These are phyloP conservation scores for Plasmodium vinckei DNA, from an alignment of 169 alveolate species.

Conservation along the genomic window DNA sequence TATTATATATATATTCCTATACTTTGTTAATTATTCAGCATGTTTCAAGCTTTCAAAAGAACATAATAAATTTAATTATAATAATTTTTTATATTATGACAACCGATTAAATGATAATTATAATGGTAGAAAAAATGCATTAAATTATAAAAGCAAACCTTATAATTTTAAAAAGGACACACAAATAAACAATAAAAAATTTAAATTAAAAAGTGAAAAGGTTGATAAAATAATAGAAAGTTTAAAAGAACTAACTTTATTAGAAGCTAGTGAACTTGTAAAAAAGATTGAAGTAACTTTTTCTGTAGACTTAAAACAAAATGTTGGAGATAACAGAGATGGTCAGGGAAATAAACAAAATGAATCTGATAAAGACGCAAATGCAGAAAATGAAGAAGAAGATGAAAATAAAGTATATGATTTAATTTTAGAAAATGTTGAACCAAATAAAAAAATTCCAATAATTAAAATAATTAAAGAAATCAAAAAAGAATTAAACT, in stretches of 20 bases:
- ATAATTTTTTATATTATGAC: conserved; percentile 15
- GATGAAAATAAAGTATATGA: conserved; percentile 83
- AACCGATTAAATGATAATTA: conserved; percentile 8
- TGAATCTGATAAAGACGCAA: conserved; percentile 48
- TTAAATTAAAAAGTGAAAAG: conserved; percentile 63
- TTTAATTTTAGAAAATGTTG: conserved; percentile 78
- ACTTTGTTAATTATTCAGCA: not conserved
- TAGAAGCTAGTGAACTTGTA: conserved; percentile 87
- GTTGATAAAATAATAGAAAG: conserved; percentile 81
- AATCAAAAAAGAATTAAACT: conserved; percentile 77
- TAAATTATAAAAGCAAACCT: conserved; percentile 33
- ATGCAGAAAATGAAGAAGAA: conserved; percentile 80
- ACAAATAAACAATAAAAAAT: not conserved
- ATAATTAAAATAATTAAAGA: conserved; percentile 78
- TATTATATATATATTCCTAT: conserved; percentile 15
- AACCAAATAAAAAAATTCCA: conserved; percentile 76
- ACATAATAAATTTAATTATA: conserved; percentile 8
- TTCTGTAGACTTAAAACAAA: conserved; percentile 81
- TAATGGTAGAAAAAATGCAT: conserved; percentile 26
- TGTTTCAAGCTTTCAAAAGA: conserved; percentile 25
- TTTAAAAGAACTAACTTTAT: conserved; percentile 80
- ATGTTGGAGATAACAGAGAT: conserved; percentile 61
- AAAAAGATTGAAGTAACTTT: conserved; percentile 84
- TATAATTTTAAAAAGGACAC: conserved; percentile 12
- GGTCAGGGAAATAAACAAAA: conserved; percentile 60